These are phyloP conservation scores for Prunella vulgaris DNA, from an alignment of 257 asterid species.

Conservation along the genomic window DNA sequence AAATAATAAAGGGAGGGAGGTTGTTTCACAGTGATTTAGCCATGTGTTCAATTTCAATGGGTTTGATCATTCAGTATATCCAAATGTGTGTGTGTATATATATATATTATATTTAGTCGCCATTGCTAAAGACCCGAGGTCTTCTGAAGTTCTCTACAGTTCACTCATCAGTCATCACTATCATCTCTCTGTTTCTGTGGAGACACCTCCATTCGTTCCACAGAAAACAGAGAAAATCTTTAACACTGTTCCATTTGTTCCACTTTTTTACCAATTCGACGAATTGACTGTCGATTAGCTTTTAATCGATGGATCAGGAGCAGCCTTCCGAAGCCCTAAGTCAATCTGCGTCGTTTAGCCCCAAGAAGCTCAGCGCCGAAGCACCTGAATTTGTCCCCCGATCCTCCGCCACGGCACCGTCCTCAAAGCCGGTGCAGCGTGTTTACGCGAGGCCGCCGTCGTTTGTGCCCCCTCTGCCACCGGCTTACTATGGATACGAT, in stretches of 20 bases:
- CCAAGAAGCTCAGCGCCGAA: conserved; percentile 53
- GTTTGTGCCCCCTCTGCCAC: conserved; percentile 22
- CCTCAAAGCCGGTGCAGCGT: conserved; percentile 10
- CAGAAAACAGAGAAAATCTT: not conserved
- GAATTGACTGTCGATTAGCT: not conserved
- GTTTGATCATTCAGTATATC: not conserved
- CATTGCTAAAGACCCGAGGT: conserved; percentile 1
- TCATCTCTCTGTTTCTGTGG: not conserved
- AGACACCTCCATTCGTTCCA: not conserved
- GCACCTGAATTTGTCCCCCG: conserved; percentile 76
- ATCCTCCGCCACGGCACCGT: conserved; percentile 26
- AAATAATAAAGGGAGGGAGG: not conserved
- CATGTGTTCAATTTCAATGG: conserved; percentile 12
- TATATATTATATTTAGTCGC: conserved; percentile 3
- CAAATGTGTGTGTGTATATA: not conserved
- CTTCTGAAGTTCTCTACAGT: not conserved
- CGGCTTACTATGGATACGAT: conserved; percentile 34
- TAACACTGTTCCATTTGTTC: not conserved
- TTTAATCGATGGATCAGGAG: conserved; percentile 27
- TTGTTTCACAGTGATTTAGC: not conserved
- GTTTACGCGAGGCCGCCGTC: conserved; percentile 26
- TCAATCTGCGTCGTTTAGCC: conserved; percentile 18
- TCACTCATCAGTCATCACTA: not conserved
- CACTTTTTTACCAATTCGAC: not conserved
- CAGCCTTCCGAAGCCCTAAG: conserved; percentile 27